Evolutionary conservation across 257 asterid species (phyloP), one percentile per base, ranked within the genome.

Genomic region (Agastache rugosa): DNA sequence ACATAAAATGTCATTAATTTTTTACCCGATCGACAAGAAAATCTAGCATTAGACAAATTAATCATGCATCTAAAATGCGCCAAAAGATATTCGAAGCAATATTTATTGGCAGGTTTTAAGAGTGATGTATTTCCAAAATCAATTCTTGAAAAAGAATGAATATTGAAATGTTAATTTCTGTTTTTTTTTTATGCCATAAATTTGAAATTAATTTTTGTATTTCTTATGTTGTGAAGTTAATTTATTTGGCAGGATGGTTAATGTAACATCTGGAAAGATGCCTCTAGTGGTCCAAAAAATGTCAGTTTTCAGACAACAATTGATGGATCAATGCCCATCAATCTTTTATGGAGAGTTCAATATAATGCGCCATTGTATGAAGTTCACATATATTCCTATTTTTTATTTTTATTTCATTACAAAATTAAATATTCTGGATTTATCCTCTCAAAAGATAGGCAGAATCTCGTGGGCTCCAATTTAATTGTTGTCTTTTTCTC

Each of bases 221-320:
- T 50, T 74, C 63, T 19, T 39, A 63, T 55, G 69, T 63, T 17
- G 66, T 67, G 20, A 54, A 80, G 67, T 73, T 23, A 78, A 71
- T 44, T 54, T 60, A 66, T 19, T 1, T 73, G 54, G 56, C 45
- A 51, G 29, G 45, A 35, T 60, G 66, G 65, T 67, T 73, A 80
- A 77, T 80, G 86, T 82, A 83, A 85, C 90, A 87, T 89, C 90
- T 76, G 90, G 77, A 84, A 82, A 79, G 91, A 84, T 85, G 85
- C 82, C 85, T 67, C 55, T 44, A 37, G 96, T 84, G 93, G 96
- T 87, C 93, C 96, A 72, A 19, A 69, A 71, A 56, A 69, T 45
- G 72, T 82, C 67, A 56, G 85, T 82, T 87, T 83, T 62, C 84
- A 79, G 86, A 87, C 88, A 87, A 79, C 82, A 85, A 83, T 66